Evolutionary conservation across 331 rosid species (phyloP).

Genomic region (Pyrus hybrid): DNA sequence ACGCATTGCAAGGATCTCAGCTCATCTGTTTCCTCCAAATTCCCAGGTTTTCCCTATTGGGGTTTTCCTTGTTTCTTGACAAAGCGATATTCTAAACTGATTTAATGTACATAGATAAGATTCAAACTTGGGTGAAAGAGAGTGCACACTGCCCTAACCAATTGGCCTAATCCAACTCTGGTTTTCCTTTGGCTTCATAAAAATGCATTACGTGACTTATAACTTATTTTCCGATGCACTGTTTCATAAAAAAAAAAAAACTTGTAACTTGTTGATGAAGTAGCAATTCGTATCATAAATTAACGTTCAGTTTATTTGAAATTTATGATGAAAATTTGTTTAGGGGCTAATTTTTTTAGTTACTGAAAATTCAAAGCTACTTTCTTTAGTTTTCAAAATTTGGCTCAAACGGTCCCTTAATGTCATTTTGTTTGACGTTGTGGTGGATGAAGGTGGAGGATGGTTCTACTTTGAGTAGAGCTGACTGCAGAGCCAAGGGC

Average conservation of each 20-base stretch:
- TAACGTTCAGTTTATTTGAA: no score
- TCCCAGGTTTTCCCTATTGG: constrained; percentile 32
- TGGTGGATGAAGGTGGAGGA: constrained; percentile 33
- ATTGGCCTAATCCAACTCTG: no score
- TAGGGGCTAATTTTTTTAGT: no score
- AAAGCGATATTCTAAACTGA: no score
- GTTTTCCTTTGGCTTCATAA: no score
- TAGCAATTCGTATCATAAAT: no score
- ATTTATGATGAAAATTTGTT: no score
- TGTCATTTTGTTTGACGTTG: not conserved
- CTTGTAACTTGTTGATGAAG: no score
- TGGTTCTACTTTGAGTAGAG: constrained; percentile 25
- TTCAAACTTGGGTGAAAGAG: not conserved
- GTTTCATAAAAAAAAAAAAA: not conserved
- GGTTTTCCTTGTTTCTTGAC: not conserved
- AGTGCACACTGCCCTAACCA: no score
- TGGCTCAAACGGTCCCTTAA: no score
- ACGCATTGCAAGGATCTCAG: constrained; percentile 57
- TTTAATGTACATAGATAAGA: rapidly evolving
- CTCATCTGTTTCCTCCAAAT: constrained; percentile 63
- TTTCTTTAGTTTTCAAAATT: not conserved
- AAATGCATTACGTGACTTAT: no score
- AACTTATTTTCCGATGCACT: not conserved
- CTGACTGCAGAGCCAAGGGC: constrained; percentile 77
- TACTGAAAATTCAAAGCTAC: no score